Percentiles rank a stretch among this genome's conserved stretches.
phyloP scores from a whole-genome alignment of 495 filamentous ascomycete species.

The Aspergillus indologenus region DNA sequence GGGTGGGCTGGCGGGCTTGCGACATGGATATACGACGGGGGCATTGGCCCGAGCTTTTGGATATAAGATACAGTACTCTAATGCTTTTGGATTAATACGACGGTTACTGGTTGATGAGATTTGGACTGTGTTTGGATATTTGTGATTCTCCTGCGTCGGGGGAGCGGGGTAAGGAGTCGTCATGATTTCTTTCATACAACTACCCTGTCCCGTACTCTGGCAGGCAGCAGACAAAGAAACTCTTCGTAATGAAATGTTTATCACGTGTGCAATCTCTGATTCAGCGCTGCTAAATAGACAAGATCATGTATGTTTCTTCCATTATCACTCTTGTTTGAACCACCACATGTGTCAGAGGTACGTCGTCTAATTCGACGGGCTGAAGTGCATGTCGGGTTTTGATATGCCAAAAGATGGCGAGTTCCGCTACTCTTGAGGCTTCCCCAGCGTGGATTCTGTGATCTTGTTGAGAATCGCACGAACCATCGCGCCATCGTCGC shows the following conservation, averaged over 20 bases:
- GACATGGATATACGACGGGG: too few relatives aligned
- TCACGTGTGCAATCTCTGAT: background rate
- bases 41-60: too few relatives aligned
- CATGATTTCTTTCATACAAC: background rate
- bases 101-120: too few relatives aligned
- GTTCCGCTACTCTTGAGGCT: conserved; percentile 16
- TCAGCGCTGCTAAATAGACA: background rate
- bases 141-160: too few relatives aligned
- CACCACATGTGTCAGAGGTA: background rate
- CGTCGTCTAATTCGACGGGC: background rate
- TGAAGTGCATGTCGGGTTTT: background rate
- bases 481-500: conserved; percentile 38
- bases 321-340: background rate
- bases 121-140: too few relatives aligned
- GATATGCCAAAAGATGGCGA: too few relatives aligned
- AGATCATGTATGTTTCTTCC: background rate
- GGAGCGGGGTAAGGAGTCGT: background rate
- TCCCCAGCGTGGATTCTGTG: conserved; percentile 37
- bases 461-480: conserved; percentile 48
- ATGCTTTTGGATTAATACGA: too few relatives aligned
- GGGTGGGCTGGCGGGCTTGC: too few relatives aligned
- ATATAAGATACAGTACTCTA: too few relatives aligned
- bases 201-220: background rate
- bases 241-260: background rate
- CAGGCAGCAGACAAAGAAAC: background rate